Evolutionary conservation across 139 green algal genomes (phyloP).

Genomic region (Marvania coccoides): DNA sequence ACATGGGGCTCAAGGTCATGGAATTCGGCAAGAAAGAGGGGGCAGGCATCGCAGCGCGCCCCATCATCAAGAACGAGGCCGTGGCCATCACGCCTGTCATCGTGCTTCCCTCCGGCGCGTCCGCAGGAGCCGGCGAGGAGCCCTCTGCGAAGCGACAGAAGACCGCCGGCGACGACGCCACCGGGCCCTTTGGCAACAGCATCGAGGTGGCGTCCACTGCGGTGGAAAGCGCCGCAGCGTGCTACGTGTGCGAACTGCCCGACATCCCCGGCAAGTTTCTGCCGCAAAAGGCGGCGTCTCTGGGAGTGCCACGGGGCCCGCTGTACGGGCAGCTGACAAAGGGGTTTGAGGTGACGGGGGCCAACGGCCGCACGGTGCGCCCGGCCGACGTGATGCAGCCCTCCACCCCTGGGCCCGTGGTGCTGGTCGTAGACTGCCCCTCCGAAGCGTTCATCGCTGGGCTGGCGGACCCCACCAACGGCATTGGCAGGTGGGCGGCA

Average conservation of each 20-base stretch:
- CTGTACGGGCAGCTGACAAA: slow-evolving; percentile 65
- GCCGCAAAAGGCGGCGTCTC: slow-evolving; percentile 55
- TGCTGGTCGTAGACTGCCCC: slow-evolving; percentile 86
- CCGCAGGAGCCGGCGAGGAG: neutral
- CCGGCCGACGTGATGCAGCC: slow-evolving; percentile 72
- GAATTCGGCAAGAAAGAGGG: slow-evolving; percentile 20
- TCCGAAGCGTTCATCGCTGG: slow-evolving; percentile 26
- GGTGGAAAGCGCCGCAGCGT: slow-evolving; percentile 19
- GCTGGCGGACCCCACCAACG: slow-evolving; percentile 6
- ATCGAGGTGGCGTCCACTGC: slow-evolving; percentile 3
- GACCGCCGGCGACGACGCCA: slow-evolving; percentile 5
- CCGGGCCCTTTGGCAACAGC: neutral
- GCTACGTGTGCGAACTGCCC: slow-evolving; percentile 69
- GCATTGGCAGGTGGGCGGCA: neutral
- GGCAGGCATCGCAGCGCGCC: neutral
- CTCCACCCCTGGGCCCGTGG: slow-evolving; percentile 49
- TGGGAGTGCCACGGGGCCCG: slow-evolving; percentile 65
- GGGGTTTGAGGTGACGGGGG: slow-evolving; percentile 49
- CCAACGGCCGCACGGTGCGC: slow-evolving; percentile 38
- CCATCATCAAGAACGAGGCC: slow-evolving; percentile 30
- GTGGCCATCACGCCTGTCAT: slow-evolving; percentile 36
- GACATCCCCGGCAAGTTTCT: slow-evolving; percentile 82
- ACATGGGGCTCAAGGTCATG: slow-evolving; percentile 14
- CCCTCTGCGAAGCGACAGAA: slow-evolving; percentile 19
- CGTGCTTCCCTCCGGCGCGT: neutral